These are phyloP conservation scores for Schizothecium vesticola DNA, from an alignment of 495 filamentous ascomycete genomes.

Conservation along the genomic window DNA sequence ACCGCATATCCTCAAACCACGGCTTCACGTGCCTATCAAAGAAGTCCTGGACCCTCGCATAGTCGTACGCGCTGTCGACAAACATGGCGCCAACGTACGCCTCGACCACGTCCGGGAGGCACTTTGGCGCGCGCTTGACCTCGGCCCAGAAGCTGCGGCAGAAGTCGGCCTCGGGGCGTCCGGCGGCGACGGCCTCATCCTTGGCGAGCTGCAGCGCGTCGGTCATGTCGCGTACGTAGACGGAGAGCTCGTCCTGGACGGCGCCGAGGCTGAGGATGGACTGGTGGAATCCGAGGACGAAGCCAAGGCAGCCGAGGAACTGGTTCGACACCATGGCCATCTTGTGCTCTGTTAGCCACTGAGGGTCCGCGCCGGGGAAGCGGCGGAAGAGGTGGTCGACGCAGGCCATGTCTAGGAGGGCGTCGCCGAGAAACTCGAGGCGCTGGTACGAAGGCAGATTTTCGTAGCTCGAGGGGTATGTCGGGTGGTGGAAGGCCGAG, in stretches of 20 bases:
- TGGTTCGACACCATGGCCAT: constrained; percentile 99
- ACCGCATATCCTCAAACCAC: constrained; percentile 81
- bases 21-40: constrained; percentile 65
- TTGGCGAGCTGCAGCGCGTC: constrained; percentile 47
- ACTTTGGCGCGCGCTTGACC: constrained; percentile 73
- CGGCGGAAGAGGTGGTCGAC: constrained; percentile 73
- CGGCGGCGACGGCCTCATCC: constrained; percentile 30
- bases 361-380: constrained; percentile 76
- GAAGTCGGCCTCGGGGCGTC: constrained; percentile 37
- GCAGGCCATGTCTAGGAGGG: constrained; percentile 82
- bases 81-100: constrained; percentile 87
- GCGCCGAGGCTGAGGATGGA: constrained; percentile 59
- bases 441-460: constrained; percentile 84
- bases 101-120: constrained; percentile 83
- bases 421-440: constrained; percentile 89
- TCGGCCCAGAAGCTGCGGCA: constrained; percentile 73
- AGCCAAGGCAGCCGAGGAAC: constrained; percentile 78
- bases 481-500: constrained; percentile 86
- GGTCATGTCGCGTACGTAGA: constrained; percentile 65
- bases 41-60: constrained; percentile 64
- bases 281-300: constrained; percentile 68
- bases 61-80: constrained; percentile 83
- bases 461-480: constrained; percentile 63
- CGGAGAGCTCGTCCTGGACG: constrained; percentile 57
- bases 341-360: constrained; percentile 99